Base-by-base conservation (phyloP, 495 filamentous ascomycete genomes). In the Xylaria cubensis region DNA sequence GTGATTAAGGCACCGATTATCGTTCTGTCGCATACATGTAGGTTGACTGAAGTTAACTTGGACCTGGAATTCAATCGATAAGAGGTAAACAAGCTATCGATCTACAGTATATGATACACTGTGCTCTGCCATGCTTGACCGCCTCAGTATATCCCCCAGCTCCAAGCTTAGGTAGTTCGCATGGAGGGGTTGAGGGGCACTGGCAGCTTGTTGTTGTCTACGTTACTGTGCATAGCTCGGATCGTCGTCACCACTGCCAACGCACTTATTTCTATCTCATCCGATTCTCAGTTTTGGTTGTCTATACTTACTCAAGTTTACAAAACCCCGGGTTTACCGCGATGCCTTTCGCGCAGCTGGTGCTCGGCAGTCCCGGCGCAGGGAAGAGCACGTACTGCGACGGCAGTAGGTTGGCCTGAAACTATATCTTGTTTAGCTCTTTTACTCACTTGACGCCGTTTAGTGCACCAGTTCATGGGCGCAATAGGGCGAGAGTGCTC, bases 361-460 rank as follows among this genome's bases (percentile, higher is more conserved):
- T 98, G 15, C 91, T 97, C 70, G 96, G 96, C 15, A 94, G 95
- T 34, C 95, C 96, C 9, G 96, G 96, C 72, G 89, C 95, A 32
- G 96, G 96, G 21, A 99, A 99, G 83, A 97, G 94, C 58, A 99
- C 96, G 7, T 97, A 97, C 81, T 97, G 94, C 86, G 92, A 97
- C 88, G 96, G 96, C 74, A 97, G 87, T 89, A 81, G 71, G 87
- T 81, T 72, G 36, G 42, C 42, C 34, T 0, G 9, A 19, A 48
- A 39, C 26, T 62, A 67, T 58, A 67, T 62, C 21, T 24, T 56
- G 3, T 58, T 39, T 51, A 56, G 26, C 50, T 26, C 55, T 9
- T 65, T 42, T 51, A 17, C 55, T 67, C n/a, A 53, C 32, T 42
- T 55, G n/a, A 26, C 9, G 21, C 4, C 21, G 24, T 61, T n/a